Evolutionary conservation across 768 basidiomycete species (phyloP).

Genomic region (Boletus pseudo-olivaceus): DNA sequence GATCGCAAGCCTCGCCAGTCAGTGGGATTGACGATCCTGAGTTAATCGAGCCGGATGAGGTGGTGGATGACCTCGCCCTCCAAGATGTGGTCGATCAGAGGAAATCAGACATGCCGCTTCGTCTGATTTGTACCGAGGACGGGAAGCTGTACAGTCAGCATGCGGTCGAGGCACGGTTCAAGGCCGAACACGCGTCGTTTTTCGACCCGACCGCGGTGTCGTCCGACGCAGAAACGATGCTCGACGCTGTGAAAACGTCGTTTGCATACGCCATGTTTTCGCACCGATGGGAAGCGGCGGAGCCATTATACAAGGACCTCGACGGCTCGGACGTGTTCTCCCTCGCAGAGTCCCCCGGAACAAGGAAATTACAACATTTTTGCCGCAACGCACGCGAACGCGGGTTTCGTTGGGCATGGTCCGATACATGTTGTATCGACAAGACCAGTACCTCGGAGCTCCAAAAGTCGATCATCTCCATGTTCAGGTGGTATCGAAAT

Average conservation of each 20-base stretch:
- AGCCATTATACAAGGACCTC: slow-evolving; percentile 17
- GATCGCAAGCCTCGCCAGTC: not conserved
- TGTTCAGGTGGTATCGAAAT: slow-evolving; percentile 30
- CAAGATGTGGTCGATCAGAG: slow-evolving; percentile 13
- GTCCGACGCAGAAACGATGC: not conserved
- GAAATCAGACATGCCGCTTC: slow-evolving; percentile 23
- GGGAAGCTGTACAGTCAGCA: slow-evolving; percentile 22
- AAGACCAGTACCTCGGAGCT: slow-evolving; percentile 28
- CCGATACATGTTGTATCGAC: slow-evolving; percentile 30
- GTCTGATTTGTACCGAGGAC: slow-evolving; percentile 23
- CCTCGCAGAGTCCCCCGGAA: slow-evolving; percentile 9
- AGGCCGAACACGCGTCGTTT: slow-evolving; percentile 6
- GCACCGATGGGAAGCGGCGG: slow-evolving; percentile 19
- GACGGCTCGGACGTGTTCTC: slow-evolving; percentile 16
- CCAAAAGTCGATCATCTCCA: slow-evolving; percentile 28
- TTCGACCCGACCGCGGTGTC: slow-evolving; percentile 10
- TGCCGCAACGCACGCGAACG: slow-evolving; percentile 15
- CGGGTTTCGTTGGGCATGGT: slow-evolving; percentile 28
- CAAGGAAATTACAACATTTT: slow-evolving; percentile 17
- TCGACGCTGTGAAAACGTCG: slow-evolving; percentile 7
- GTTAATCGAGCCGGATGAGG: not conserved
- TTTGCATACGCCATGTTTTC: slow-evolving; percentile 26
- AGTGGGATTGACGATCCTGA: not conserved
- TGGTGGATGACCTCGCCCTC: not conserved
- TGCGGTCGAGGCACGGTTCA: slow-evolving; percentile 15